Percentiles rank a stretch among this genome's conserved stretches.
Conservation (phyloP, 2,329 filamentous ascomycete species). For the Clarireedia monteithiana region DNA sequence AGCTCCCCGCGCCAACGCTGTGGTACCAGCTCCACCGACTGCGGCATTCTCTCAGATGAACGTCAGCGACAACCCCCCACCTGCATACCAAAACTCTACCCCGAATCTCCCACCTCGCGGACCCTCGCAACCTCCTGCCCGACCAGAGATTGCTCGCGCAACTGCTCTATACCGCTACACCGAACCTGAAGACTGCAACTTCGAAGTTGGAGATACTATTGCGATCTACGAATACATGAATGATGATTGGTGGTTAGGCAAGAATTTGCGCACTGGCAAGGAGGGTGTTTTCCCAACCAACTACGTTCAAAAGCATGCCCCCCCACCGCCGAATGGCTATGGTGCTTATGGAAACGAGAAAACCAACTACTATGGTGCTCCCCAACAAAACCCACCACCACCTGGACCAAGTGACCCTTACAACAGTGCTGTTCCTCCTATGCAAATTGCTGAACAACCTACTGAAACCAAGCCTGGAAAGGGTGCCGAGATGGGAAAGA, state of each 20-base stretch:
- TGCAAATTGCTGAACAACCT: slow-evolving; percentile 58
- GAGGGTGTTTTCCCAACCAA: slow-evolving; percentile 94
- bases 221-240: slow-evolving; percentile 90
- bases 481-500: slow-evolving; percentile 68
- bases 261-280: slow-evolving; percentile 70
- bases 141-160: slow-evolving; percentile 59
- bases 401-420: slow-evolving; percentile 52
- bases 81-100: slow-evolving; percentile 27
- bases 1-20: slow-evolving; percentile 16
- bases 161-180: slow-evolving; percentile 79
- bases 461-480: slow-evolving; percentile 36
- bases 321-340: neutral
- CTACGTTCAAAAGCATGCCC: slow-evolving; percentile 65
- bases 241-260: slow-evolving; percentile 92
- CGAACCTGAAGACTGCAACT: slow-evolving; percentile 70
- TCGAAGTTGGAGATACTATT: slow-evolving; percentile 74
- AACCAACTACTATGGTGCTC: slow-evolving; percentile 14
- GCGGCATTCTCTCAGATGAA: slow-evolving; percentile 18
- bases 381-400: slow-evolving; percentile 27
- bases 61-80: slow-evolving; percentile 16
- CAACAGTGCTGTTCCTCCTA: slow-evolving; percentile 62
- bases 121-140: slow-evolving; percentile 29
- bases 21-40: slow-evolving; percentile 32
- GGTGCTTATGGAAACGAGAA: slow-evolving; percentile 29
- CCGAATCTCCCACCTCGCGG: slow-evolving; percentile 16